Evolutionary conservation across 2,329 filamentous ascomycete genomes (phyloP), one percentile per base, ranked within the genome.

Genomic region (Colletotrichum sp.): DNA sequence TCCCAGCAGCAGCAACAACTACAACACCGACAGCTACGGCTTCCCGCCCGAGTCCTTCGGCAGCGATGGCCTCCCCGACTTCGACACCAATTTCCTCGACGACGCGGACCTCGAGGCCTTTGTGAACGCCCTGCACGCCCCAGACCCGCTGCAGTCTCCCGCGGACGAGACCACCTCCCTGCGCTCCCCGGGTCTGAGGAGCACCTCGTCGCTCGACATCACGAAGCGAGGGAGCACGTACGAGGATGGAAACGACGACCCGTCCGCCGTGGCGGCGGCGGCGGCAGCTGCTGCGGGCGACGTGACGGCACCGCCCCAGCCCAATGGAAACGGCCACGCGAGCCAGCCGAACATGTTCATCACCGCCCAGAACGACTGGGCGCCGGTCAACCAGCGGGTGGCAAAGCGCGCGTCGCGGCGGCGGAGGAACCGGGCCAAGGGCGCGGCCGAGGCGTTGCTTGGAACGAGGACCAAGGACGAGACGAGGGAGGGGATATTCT

Each of bases 331-430:
- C 44, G 73, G 67, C 59, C 76, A 77, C 71, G 84, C 79, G 78
- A 78, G 67, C 16, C 79, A 82, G 44, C 84, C 85, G 74, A 86
- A 85, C 52, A 86, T 91, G 66, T 96, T 96, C 83, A 95, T 99
- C 80, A 95, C 95, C 5, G 96, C 97, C 55, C 92, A 98, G 82
- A 98, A 98, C 84, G 97, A 99, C 87, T 99, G 97, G 97, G 93
- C 95, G 19, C 97, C 97, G 0, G 92, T 99, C 15, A 93, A 94
- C 79, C 92, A 96, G 82, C 93, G 91, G 73, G 89, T 96, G 27
- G 82, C 87, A 80, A 88, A 84, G 81, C 49, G 74, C n/a, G 74
- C 71, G 8, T 76, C 74, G 19, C 82, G 84, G 84, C 77, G 80
- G 75, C 85, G 82, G 77, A 83, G 81, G 80, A 85, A 79, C 67